Conservation (phyloP, 495 filamentous ascomycete species). For the Neurospora sp. region DNA sequence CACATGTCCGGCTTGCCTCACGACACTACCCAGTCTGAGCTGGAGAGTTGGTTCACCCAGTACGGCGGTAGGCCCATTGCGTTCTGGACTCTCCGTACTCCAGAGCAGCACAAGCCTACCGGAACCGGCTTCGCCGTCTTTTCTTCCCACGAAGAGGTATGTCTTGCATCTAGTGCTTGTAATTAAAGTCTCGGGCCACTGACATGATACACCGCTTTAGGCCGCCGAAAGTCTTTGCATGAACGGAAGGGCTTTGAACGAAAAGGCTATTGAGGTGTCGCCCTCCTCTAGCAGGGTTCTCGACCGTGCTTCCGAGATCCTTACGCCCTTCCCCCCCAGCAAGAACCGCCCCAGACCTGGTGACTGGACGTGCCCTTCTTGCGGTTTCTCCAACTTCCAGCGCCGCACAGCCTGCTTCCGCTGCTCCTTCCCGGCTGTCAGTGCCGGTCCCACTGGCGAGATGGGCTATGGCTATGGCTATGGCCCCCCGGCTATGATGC, state of each 20-base stretch:
- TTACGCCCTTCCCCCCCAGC: conserved; percentile 93
- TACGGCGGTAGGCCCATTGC: conserved; percentile 97
- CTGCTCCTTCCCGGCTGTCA: conserved; percentile 91
- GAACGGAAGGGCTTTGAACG: conserved; percentile 95
- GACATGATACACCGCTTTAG: conserved; percentile 30
- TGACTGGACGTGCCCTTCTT: conserved; percentile 98
- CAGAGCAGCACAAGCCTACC: conserved; percentile 97
- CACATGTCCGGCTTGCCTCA: conserved; percentile 96
- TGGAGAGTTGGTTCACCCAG: conserved; percentile 99
- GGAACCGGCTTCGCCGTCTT: conserved; percentile 97
- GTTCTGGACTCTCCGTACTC: conserved; percentile 96
- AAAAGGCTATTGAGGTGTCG: conserved; percentile 97
- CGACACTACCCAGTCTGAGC: conserved; percentile 94
- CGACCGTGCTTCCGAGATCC: conserved; percentile 86
- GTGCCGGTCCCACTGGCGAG: conserved; percentile 59
- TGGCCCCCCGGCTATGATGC: conserved; percentile 67
- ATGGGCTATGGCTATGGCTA: conserved; percentile 67
- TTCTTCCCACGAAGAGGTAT: conserved; percentile 97
- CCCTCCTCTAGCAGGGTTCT: conserved; percentile 92
- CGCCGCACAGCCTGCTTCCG: conserved; percentile 97
- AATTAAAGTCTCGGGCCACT: not conserved
- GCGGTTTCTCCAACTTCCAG: conserved; percentile 89
- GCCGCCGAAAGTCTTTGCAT: conserved; percentile 95
- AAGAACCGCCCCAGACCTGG: conserved; percentile 96
- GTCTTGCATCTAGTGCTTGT: conserved; percentile 19